These are phyloP conservation scores for Fonsecaea erecta DNA, from an alignment of 2,329 filamentous ascomycete species.

Conservation along the genomic window DNA sequence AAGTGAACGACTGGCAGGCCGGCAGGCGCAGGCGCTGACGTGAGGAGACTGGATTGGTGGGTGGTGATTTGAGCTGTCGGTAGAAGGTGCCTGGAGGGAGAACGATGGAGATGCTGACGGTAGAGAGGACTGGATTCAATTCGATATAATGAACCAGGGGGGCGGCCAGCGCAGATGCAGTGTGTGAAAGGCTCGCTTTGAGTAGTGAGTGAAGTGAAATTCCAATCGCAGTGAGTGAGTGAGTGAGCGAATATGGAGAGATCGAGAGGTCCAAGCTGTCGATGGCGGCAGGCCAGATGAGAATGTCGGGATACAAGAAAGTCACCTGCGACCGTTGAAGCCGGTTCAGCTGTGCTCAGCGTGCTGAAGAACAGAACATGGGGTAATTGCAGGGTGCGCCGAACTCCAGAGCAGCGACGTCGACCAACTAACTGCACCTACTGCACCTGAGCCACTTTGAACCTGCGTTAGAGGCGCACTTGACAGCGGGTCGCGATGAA, in stretches of 20 bases:
- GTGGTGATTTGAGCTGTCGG: neutral
- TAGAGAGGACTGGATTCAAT: neutral
- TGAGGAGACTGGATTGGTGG: conserved; percentile 17
- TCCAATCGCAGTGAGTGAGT: neutral
- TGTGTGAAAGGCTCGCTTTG: neutral
- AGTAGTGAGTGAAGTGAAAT: neutral
- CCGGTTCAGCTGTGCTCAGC: neutral
- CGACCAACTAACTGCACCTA: too few species aligned
- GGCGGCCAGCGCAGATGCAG: conserved; percentile 28
- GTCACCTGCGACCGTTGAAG: neutral
- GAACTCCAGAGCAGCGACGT: conserved; percentile 7
- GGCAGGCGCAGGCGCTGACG: conserved; percentile 26
- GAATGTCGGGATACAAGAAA: neutral
- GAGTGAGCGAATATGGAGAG: neutral
- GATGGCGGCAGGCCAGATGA: neutral
- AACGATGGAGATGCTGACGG: neutral
- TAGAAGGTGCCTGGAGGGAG: conserved; percentile 1
- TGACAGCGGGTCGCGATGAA: conserved; percentile 6
- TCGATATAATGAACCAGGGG: conserved; percentile 17
- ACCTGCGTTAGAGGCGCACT: conserved; percentile 21
- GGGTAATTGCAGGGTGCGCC: conserved; percentile 11
- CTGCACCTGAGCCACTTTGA: conserved; percentile 12
- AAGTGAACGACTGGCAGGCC: neutral
- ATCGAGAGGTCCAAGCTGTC: neutral
- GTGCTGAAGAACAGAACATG: conserved; percentile 3